These are phyloP conservation scores for Fonsecaea nubica DNA, from an alignment of 2,329 filamentous ascomycete species.

Conservation along the genomic window DNA sequence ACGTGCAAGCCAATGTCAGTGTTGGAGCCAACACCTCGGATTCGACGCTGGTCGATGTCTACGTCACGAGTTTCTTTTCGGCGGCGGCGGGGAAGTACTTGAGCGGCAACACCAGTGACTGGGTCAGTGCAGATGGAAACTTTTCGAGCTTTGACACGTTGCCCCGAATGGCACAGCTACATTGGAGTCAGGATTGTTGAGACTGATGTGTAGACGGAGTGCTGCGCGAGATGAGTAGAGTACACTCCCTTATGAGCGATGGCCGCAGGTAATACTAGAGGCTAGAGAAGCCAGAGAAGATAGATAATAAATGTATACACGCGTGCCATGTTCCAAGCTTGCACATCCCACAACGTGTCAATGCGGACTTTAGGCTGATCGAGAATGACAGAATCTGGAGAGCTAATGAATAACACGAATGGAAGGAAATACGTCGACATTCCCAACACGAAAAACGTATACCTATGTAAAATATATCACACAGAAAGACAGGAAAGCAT, in stretches of 20 bases:
- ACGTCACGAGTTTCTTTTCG: slow-evolving; percentile 37
- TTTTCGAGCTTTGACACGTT: slow-evolving; percentile 38
- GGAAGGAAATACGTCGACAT: no score
- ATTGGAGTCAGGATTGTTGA: slow-evolving; percentile 37
- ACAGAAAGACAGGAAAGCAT: no score
- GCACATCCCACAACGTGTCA: no score
- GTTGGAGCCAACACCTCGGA: slow-evolving; percentile 28
- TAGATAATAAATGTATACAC: no score
- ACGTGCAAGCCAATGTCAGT: slow-evolving; percentile 45
- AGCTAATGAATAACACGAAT: no score
- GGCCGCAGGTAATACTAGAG: background rate
- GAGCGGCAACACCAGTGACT: slow-evolving; percentile 35
- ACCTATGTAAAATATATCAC: no score
- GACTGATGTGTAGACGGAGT: background rate
- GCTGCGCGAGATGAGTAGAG: background rate
- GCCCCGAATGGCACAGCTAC: slow-evolving; percentile 28
- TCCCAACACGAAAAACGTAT: no score
- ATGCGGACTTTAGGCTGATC: no score
- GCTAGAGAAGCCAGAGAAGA: background rate
- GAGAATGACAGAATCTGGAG: no score
- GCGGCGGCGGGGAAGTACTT: slow-evolving; percentile 33
- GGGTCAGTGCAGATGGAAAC: slow-evolving; percentile 33
- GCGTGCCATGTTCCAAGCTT: no score
- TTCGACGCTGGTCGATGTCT: slow-evolving; percentile 35
- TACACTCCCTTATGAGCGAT: background rate